Evolutionary conservation across 345 rosid genomes (phyloP).

Genomic region (Citrus maxima): DNA sequence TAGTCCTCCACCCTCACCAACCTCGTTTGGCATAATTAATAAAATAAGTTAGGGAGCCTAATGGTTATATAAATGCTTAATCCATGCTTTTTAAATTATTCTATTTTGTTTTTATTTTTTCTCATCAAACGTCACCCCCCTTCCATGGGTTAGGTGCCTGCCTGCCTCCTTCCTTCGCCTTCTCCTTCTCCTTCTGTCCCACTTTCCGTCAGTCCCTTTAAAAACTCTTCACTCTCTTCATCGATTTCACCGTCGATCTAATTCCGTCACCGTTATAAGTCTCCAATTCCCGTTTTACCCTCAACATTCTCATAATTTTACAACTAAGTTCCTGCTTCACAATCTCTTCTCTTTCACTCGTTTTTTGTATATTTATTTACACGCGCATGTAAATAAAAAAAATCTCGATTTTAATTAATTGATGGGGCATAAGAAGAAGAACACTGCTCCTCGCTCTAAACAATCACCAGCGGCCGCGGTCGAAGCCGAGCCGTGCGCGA

Average conservation of each 20-base stretch:
- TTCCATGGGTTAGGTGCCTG: conserved; percentile 14
- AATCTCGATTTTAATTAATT: conserved; percentile 16
- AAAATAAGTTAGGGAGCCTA: not conserved
- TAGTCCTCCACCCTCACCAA: not conserved
- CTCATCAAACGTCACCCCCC: conserved; percentile 8
- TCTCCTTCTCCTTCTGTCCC: not conserved
- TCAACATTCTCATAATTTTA: conserved; percentile 6
- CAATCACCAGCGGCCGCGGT: conserved; percentile 26
- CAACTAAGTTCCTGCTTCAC: conserved; percentile 18
- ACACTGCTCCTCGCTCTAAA: conserved; percentile 55
- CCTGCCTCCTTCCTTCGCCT: not conserved
- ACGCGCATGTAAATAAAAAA: conserved; percentile 34
- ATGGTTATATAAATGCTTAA: not conserved
- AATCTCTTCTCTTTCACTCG: not conserved
- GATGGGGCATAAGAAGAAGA: conserved; percentile 88
- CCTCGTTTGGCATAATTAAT: not conserved
- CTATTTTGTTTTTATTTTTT: not conserved
- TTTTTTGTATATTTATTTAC: not conserved
- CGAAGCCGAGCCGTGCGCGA: conserved; percentile 26
- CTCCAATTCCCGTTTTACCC: conserved; percentile 21
- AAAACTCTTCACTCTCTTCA: conserved; percentile 11
- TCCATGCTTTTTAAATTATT: not conserved
- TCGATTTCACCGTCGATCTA: conserved; percentile 44
- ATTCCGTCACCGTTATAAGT: conserved; percentile 10
- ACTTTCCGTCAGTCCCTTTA: not conserved